phyloP scores from a whole-genome alignment of 139 green algal genomes.

The Chlamydomonas sphaeroides region DNA sequence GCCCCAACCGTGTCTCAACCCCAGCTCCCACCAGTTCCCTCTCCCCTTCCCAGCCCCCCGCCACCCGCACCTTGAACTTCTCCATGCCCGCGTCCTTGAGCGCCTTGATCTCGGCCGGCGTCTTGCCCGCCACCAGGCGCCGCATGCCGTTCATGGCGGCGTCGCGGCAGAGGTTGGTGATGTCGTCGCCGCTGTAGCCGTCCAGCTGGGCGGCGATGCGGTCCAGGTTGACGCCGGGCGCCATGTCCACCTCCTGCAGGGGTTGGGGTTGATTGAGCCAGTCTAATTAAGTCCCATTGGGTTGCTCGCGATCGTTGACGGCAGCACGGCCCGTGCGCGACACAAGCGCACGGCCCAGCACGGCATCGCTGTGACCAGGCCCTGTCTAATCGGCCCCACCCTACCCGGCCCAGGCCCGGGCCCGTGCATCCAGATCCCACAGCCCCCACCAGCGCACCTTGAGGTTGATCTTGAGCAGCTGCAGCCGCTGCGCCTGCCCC shows the following conservation, averaged over 20 bases:
- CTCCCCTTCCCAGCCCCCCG: not conserved
- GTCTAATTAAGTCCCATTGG: too few relatives aligned
- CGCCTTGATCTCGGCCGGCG: conserved; percentile 73
- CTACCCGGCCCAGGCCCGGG: too few relatives aligned
- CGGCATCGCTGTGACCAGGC: too few relatives aligned
- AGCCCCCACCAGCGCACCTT: too few relatives aligned
- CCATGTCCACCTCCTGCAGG: conserved; percentile 75
- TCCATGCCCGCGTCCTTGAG: conserved; percentile 63
- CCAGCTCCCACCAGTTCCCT: not conserved
- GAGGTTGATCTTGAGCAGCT: conserved; percentile 89
- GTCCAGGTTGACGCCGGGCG: conserved; percentile 75
- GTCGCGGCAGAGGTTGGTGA: conserved; percentile 92
- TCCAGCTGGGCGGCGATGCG: conserved; percentile 71
- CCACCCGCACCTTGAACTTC: conserved; percentile 46
- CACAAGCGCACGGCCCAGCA: too few relatives aligned
- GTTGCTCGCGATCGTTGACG: too few relatives aligned
- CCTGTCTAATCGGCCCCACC: too few relatives aligned
- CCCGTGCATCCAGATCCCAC: too few relatives aligned
- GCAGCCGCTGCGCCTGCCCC: conserved; percentile 66
- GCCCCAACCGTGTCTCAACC: not conserved
- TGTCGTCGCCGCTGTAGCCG: conserved; percentile 92
- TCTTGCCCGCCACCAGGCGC: conserved; percentile 78
- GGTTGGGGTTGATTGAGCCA: not conserved
- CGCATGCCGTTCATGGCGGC: conserved; percentile 93
- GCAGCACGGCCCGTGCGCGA: too few relatives aligned